Conservation (phyloP, 2,329 filamentous ascomycete genomes). For the Exophiala aquamarina region DNA sequence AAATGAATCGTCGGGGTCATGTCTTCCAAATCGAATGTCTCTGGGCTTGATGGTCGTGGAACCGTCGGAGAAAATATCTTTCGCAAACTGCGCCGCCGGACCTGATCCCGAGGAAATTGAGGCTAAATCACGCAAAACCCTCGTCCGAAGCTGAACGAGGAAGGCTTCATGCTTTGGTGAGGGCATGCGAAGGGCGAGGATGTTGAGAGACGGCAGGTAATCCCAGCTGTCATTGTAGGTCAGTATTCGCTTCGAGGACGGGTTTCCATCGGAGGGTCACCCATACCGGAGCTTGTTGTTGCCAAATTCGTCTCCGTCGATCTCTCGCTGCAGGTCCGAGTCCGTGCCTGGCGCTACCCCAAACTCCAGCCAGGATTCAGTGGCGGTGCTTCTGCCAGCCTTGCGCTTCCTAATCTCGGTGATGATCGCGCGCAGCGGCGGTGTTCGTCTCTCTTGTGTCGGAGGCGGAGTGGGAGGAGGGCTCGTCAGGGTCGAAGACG, state of each 20-base stretch:
- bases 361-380: no score
- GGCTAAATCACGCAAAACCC: constrained; percentile 6
- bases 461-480: constrained; percentile 13
- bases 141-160: no score
- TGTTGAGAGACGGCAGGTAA: constrained; percentile 15
- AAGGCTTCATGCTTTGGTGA: constrained; percentile 9
- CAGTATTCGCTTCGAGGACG: no score
- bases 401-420: no score
- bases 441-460: constrained; percentile 11
- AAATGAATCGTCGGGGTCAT: constrained; percentile 30
- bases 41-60: constrained; percentile 14
- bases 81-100: constrained; percentile 17
- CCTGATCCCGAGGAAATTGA: constrained; percentile 8
- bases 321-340: no score
- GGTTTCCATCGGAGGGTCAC: background rate
- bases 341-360: no score
- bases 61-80: constrained; percentile 9
- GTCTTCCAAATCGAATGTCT: constrained; percentile 13
- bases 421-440: no score
- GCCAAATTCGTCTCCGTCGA: no score
- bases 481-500: no score
- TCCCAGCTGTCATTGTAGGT: constrained; percentile 9
- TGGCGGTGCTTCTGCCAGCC: background rate
- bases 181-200: constrained; percentile 11
- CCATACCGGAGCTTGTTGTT: constrained; percentile 16